These are phyloP conservation scores for Vaccinium vitisidaea DNA, from an alignment of 148 eudicot genomes.

Conservation along the genomic window DNA sequence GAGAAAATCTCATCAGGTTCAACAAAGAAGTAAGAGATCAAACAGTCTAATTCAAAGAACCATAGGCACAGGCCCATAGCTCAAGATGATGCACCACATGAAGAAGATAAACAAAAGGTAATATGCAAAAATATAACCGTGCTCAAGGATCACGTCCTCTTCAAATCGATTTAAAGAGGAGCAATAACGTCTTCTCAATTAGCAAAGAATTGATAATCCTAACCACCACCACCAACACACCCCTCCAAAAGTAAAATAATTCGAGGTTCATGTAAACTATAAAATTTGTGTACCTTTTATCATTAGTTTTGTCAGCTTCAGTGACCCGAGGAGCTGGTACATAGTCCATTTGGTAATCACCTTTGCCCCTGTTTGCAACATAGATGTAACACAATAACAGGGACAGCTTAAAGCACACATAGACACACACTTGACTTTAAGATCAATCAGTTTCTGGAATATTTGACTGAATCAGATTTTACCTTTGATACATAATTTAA, in stretches of 20 bases:
- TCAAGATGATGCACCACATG: neutral
- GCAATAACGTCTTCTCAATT: neutral
- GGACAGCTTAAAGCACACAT: neutral
- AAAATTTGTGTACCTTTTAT: constrained; percentile 46
- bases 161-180: neutral
- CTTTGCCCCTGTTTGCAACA: constrained; percentile 64
- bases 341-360: constrained; percentile 82
- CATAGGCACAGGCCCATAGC: neutral
- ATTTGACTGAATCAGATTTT: neutral
- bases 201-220: neutral
- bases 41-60: neutral
- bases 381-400: neutral
- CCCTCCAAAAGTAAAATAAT: neutral
- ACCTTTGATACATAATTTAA: neutral
- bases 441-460: neutral
- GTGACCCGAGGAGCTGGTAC: constrained; percentile 85
- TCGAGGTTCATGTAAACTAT: neutral
- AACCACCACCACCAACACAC: neutral
- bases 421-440: neutral
- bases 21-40: neutral
- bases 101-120: neutral
- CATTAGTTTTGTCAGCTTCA: constrained; percentile 88
- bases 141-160: neutral
- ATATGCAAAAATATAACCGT: neutral
- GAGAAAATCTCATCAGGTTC: neutral